These are phyloP conservation scores for Didymosphaeria variabile DNA, from an alignment of 2,329 filamentous ascomycete species.

Conservation along the genomic window DNA sequence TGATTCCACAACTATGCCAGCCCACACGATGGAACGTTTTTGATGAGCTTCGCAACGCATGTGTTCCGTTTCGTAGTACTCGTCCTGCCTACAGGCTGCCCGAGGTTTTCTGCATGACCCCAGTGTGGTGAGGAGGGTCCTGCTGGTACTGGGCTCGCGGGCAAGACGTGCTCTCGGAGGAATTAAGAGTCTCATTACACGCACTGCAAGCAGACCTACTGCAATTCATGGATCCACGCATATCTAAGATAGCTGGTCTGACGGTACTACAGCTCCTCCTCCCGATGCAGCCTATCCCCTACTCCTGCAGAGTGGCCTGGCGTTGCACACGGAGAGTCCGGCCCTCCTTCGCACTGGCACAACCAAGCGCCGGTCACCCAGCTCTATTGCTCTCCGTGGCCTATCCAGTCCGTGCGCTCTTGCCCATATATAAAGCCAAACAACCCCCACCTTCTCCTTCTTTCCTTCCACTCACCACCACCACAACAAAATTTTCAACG, in stretches of 20 bases:
- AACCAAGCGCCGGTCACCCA: background rate
- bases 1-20: background rate
- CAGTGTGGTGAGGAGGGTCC: background rate
- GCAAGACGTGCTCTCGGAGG: background rate
- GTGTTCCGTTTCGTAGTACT: too few species aligned
- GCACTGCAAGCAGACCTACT: too few species aligned
- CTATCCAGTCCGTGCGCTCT: background rate
- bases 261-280: background rate
- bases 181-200: background rate
- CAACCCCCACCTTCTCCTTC: background rate
- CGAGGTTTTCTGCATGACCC: background rate
- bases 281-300: slow-evolving; percentile 5
- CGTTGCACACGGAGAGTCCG: background rate
- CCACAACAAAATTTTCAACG: background rate
- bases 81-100: background rate
- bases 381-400: background rate
- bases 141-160: background rate
- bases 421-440: background rate
- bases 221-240: background rate
- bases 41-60: too few species aligned
- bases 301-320: background rate
- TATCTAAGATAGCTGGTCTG: background rate
- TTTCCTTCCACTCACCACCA: background rate
- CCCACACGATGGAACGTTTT: background rate
- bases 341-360: background rate